phyloP scores from a whole-genome alignment of 176 grass and related monocot genomes.

The Themeda triandra region DNA sequence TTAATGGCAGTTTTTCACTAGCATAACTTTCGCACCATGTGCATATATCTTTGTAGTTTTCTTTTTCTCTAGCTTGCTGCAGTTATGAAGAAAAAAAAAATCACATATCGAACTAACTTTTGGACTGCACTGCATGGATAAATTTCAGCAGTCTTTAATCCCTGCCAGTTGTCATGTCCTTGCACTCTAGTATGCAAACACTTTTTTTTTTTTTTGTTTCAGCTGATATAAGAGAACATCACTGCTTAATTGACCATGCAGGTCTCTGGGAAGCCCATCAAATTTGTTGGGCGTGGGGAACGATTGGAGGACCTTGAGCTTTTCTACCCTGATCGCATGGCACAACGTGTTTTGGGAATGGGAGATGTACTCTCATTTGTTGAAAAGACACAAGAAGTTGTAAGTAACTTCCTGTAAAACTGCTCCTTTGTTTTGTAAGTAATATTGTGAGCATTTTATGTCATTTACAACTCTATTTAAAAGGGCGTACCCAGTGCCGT shows the following conservation, averaged over 20 bases:
- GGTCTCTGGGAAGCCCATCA: slow-evolving; percentile 96
- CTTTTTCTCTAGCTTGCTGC: neutral
- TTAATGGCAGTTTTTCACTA: too few species aligned
- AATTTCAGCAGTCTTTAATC: neutral
- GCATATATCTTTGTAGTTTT: neutral
- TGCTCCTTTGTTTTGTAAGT: neutral
- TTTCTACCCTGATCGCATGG: slow-evolving; percentile 98
- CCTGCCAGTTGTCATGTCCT: neutral
- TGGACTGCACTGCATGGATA: neutral
- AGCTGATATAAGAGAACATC: neutral
- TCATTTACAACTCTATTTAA: too few species aligned
- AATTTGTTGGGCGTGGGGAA: slow-evolving; percentile 87
- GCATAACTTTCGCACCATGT: neutral
- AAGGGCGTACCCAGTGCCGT: too few species aligned
- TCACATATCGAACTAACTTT: neutral
- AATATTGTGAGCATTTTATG: neutral
- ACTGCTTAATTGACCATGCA: slow-evolving; percentile 22
- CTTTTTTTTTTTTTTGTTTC: neutral
- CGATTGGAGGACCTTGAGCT: slow-evolving; percentile 87
- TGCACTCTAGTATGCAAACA: neutral
- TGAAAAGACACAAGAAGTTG: slow-evolving; percentile 94
- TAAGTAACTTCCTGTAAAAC: slow-evolving; percentile 36
- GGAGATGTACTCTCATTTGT: slow-evolving; percentile 99
- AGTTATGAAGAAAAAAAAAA: neutral
- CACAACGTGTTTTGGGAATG: slow-evolving; percentile 89